phyloP scores from a whole-genome alignment of 495 filamentous ascomycete species.

The Penicillium simplicissimum region DNA sequence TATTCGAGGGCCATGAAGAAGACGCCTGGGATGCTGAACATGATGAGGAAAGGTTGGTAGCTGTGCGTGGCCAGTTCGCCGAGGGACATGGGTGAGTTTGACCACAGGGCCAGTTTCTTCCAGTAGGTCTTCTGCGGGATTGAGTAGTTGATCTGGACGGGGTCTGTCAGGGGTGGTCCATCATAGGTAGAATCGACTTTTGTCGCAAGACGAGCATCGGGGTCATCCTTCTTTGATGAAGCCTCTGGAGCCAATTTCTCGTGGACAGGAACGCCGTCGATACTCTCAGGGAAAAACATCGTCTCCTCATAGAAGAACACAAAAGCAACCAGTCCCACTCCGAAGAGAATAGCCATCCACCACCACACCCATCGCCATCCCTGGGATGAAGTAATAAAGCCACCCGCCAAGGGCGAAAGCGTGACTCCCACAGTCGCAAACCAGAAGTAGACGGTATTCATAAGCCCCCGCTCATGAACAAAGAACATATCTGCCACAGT shows the following conservation, averaged over 20 bases:
- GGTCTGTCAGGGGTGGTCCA: background rate
- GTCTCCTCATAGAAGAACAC: slow-evolving; percentile 26
- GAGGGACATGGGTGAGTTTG: slow-evolving; percentile 24
- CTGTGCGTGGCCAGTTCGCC: slow-evolving; percentile 22
- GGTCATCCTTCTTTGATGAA: slow-evolving; percentile 3
- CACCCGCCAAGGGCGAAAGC: slow-evolving; percentile 44
- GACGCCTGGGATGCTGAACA: slow-evolving; percentile 35
- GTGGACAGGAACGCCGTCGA: slow-evolving; percentile 12
- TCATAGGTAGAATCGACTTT: no score
- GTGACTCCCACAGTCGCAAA: slow-evolving; percentile 30
- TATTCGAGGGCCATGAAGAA: slow-evolving; percentile 37
- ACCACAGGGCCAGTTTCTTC: slow-evolving; percentile 19
- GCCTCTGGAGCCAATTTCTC: slow-evolving; percentile 2
- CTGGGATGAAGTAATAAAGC: slow-evolving; percentile 43
- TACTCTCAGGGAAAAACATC: slow-evolving; percentile 10
- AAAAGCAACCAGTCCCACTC: slow-evolving; percentile 17
- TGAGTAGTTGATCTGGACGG: slow-evolving; percentile 14
- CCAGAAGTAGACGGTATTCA: slow-evolving; percentile 44
- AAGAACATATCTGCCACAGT: slow-evolving; percentile 51
- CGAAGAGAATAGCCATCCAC: slow-evolving; percentile 49
- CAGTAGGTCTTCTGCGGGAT: slow-evolving; percentile 23
- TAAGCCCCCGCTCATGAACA: slow-evolving; percentile 45
- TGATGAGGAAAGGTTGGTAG: slow-evolving; percentile 30
- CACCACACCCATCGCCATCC: slow-evolving; percentile 55
- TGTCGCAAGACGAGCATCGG: background rate